Evolutionary conservation across 257 asterid genomes (phyloP).

Genomic region (Mitragyna speciosa): DNA sequence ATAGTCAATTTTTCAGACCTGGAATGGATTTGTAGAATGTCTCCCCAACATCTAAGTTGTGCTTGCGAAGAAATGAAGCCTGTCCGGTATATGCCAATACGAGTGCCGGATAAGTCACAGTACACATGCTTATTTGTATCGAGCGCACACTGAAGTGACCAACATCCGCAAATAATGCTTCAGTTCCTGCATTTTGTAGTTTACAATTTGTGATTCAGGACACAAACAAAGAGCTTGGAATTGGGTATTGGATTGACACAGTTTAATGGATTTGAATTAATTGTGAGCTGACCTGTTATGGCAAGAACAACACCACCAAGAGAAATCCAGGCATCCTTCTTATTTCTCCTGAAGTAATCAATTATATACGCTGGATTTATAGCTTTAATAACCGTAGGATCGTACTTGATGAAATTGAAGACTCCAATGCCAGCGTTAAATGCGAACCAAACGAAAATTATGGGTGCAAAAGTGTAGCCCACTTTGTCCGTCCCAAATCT

Average conservation of each 20-base stretch:
- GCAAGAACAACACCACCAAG: conserved; percentile 61
- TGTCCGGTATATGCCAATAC: conserved; percentile 56
- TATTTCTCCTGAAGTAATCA: conserved; percentile 45
- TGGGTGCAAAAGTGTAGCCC: conserved; percentile 64
- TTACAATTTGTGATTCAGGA: not conserved
- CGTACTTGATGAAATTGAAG: conserved; percentile 54
- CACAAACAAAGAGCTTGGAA: not conserved
- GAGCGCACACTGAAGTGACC: conserved; percentile 64
- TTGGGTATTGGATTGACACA: not conserved
- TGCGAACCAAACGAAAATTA: conserved; percentile 48
- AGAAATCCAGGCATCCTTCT: conserved; percentile 54
- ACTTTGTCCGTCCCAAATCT: conserved; percentile 65
- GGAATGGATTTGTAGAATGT: conserved; percentile 58
- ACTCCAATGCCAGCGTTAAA: conserved; percentile 49
- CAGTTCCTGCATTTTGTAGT: conserved; percentile 44
- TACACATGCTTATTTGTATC: conserved; percentile 55
- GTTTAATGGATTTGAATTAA: not conserved
- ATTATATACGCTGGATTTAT: conserved; percentile 50
- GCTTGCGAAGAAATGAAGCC: conserved; percentile 48
- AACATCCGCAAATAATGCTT: conserved; percentile 70
- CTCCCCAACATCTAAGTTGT: conserved; percentile 25
- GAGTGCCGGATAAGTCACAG: conserved; percentile 45
- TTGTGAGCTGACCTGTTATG: conserved; percentile 40
- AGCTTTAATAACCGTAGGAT: conserved; percentile 42
- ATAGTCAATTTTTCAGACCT: conserved; percentile 14